Evolutionary conservation across 2,329 filamentous ascomycete species (phyloP).

Genomic region (Fusarium sp.): DNA sequence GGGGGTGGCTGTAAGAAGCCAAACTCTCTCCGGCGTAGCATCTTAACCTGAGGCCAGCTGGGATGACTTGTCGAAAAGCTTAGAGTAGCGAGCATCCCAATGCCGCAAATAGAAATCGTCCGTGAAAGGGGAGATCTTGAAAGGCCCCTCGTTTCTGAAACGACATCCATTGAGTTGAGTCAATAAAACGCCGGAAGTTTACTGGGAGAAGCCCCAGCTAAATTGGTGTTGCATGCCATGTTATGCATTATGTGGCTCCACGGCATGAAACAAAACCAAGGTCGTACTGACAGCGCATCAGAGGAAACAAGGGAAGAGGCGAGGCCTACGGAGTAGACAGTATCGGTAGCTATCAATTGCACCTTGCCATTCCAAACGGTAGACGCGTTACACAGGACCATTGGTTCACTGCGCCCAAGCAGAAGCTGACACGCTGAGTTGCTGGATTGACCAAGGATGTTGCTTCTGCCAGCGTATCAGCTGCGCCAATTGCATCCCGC

Average conservation of each 20-base stretch:
- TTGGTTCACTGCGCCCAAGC: constrained; percentile 19
- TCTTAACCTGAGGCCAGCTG: constrained; percentile 19
- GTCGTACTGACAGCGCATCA: constrained; percentile 44
- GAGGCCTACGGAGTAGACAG: neutral
- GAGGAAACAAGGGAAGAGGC: neutral
- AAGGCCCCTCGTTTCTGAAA: constrained; percentile 23
- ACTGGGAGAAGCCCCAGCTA: constrained; percentile 15
- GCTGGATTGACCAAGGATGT: neutral
- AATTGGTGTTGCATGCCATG: constrained; percentile 33
- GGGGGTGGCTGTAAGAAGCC: constrained; percentile 27
- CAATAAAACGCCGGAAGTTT: constrained; percentile 6
- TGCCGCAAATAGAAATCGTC: neutral
- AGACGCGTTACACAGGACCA: neutral
- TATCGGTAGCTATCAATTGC: neutral
- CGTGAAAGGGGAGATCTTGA: neutral
- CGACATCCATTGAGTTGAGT: constrained; percentile 5
- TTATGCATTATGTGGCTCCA: constrained; percentile 41
- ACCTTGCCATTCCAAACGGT: neutral
- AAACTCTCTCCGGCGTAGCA: neutral
- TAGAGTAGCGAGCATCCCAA: neutral
- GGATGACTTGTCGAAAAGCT: constrained; percentile 6
- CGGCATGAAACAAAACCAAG: constrained; percentile 33
- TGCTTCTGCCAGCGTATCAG: constrained; percentile 10
- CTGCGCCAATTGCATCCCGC: constrained; percentile 20
- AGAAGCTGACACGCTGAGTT: constrained; percentile 27